Conservation (phyloP, 1,284 basidiomycete species). For the Cutaneotrichosporon mucoides region DNA sequence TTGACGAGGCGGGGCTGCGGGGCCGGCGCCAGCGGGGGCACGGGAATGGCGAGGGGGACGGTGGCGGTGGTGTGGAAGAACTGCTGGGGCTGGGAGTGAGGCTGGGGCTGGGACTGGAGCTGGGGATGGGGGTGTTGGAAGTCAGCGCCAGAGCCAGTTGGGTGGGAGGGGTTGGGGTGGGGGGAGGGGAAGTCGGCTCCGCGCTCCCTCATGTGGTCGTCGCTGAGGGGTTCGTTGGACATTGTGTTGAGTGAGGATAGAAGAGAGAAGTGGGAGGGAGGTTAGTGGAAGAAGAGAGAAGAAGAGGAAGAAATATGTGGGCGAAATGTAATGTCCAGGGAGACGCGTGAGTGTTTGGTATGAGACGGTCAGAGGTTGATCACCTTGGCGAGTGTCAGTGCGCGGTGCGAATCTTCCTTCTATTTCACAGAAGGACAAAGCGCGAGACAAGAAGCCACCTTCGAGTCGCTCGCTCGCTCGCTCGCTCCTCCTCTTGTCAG, state of each 20-base stretch:
- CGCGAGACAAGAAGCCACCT: no score
- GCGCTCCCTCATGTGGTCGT: background rate
- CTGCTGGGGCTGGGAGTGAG: background rate
- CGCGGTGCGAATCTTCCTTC: background rate
- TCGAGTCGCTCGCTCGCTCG: no score
- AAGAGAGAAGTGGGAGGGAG: background rate
- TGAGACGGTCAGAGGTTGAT: background rate
- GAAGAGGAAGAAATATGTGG: background rate
- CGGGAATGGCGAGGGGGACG: background rate
- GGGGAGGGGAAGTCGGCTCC: no score
- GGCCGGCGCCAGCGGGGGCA: background rate
- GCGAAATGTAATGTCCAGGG: background rate
- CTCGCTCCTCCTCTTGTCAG: no score
- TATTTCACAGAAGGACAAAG: no score
- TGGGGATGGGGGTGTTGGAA: no score
- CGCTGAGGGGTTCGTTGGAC: background rate
- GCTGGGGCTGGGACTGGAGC: background rate
- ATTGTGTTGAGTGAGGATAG: background rate
- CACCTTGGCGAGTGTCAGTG: background rate
- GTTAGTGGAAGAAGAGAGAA: no score
- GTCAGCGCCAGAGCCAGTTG: no score
- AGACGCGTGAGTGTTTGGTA: background rate
- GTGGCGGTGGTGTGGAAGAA: slow-evolving; percentile 1
- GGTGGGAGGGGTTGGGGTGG: no score
- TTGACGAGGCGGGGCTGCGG: background rate